phyloP scores from a whole-genome alignment of 257 asterid species.

The Lavandula angustifolia region DNA sequence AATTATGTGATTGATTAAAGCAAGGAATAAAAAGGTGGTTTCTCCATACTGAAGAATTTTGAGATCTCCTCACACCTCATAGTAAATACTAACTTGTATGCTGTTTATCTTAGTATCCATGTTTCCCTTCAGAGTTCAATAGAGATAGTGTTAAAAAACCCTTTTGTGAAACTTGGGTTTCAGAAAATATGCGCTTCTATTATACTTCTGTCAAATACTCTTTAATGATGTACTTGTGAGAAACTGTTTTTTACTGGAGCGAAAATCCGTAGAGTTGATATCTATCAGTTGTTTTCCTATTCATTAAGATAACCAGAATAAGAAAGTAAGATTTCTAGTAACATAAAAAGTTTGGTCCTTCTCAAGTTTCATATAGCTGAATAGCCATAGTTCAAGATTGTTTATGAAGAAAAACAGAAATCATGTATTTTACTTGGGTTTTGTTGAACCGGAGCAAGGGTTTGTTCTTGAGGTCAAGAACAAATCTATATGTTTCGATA shows the following conservation, averaged over 20 bases:
- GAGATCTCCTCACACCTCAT: not conserved
- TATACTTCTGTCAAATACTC: not conserved
- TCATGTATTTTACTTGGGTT: not conserved
- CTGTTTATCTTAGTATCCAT: slow-evolving; percentile 9
- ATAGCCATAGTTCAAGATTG: not conserved
- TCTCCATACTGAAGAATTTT: slow-evolving; percentile 10
- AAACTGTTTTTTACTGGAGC: not conserved
- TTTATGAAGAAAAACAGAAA: not conserved
- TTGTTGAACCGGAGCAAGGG: not conserved
- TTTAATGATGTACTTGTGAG: not conserved
- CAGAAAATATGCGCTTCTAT: not conserved
- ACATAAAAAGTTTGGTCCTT: not conserved
- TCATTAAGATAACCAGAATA: not conserved
- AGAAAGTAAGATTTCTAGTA: not conserved
- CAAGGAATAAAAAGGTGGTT: not conserved
- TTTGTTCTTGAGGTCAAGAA: slow-evolving; percentile 6
- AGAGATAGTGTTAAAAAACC: not conserved
- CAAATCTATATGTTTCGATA: not conserved
- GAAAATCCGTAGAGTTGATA: not conserved
- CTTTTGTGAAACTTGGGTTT: not conserved
- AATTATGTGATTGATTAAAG: slow-evolving; percentile 14
- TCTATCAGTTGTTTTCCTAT: not conserved
- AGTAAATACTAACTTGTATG: not conserved
- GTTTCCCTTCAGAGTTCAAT: not conserved
- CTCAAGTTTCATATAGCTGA: not conserved